phyloP scores from a whole-genome alignment of 768 basidiomycete species.

The Dentipellis sp. region DNA sequence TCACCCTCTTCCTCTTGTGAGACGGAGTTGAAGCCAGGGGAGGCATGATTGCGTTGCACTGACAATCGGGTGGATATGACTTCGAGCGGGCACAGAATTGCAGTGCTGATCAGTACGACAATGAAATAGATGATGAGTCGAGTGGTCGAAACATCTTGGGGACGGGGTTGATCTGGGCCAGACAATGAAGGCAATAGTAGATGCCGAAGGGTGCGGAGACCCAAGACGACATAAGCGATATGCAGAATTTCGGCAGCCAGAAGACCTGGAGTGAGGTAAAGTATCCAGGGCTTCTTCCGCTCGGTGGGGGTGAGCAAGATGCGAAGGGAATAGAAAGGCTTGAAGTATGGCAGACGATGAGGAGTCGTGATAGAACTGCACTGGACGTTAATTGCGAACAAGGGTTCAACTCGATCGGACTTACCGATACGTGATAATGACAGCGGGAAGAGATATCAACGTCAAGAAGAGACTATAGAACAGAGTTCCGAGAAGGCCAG shows the following conservation, averaged over 20 bases:
- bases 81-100: slow-evolving; percentile 64
- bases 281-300: slow-evolving; percentile 65
- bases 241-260: slow-evolving; percentile 34
- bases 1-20: slow-evolving; percentile 66
- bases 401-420: slow-evolving; percentile 12
- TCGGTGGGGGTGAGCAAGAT: slow-evolving; percentile 76
- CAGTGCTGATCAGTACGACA: slow-evolving; percentile 46
- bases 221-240: slow-evolving; percentile 35
- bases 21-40: slow-evolving; percentile 65
- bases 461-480: slow-evolving; percentile 57
- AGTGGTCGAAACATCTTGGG: slow-evolving; percentile 36
- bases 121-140: slow-evolving; percentile 47
- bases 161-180: slow-evolving; percentile 22
- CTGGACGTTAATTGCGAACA: neutral
- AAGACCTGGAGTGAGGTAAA: slow-evolving; percentile 73
- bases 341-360: slow-evolving; percentile 59
- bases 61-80: slow-evolving; percentile 72
- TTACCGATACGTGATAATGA: slow-evolving; percentile 71
- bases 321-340: slow-evolving; percentile 48
- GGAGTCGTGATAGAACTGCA: slow-evolving; percentile 77
- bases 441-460: slow-evolving; percentile 57
- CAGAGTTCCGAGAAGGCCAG: slow-evolving; percentile 52
- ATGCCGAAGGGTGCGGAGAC: slow-evolving; percentile 33
- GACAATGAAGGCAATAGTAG: slow-evolving; percentile 51
- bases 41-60: slow-evolving; percentile 78